Evolutionary conservation across 129 eudicot species (phyloP).

Genomic region (Scalesia atractyloides): DNA sequence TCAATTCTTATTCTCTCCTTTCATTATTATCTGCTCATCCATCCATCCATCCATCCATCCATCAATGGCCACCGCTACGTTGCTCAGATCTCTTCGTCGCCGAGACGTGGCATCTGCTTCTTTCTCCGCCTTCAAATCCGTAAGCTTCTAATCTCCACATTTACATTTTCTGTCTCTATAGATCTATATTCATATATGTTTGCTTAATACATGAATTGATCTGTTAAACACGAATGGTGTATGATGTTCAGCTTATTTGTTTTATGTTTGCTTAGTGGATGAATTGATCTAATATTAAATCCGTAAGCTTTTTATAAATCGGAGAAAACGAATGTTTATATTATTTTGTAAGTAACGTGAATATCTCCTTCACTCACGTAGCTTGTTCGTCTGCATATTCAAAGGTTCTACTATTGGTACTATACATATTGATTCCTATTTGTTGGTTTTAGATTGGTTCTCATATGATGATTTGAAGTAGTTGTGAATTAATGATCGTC

Average conservation of each 20-base stretch:
- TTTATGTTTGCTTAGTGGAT: too few relatives aligned
- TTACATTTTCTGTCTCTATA: not conserved
- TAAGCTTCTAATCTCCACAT: conserved; percentile 23
- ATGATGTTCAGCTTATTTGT: too few relatives aligned
- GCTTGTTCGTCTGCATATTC: not conserved
- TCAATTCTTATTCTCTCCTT: too few relatives aligned
- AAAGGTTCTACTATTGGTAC: not conserved
- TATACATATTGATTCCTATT: not conserved
- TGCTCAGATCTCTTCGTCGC: conserved; percentile 72
- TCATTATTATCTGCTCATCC: too few relatives aligned
- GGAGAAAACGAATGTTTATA: not conserved
- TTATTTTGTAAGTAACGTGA: too few relatives aligned
- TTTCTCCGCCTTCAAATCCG: conserved; percentile 59
- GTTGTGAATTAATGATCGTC: not conserved
- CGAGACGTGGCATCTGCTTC: conserved; percentile 58
- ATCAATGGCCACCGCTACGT: conserved; percentile 62
- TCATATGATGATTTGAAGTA: not conserved
- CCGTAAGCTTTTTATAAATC: too few relatives aligned
- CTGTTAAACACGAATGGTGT: not conserved
- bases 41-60: not conserved
- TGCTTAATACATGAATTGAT: conserved; percentile 11
- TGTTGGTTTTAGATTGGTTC: not conserved
- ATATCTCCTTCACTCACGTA: not conserved
- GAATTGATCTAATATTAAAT: too few relatives aligned
- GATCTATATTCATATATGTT: not conserved